These are phyloP conservation scores for Leptographium wingfieldii DNA, from an alignment of 2,329 filamentous ascomycete species.

Conservation along the genomic window DNA sequence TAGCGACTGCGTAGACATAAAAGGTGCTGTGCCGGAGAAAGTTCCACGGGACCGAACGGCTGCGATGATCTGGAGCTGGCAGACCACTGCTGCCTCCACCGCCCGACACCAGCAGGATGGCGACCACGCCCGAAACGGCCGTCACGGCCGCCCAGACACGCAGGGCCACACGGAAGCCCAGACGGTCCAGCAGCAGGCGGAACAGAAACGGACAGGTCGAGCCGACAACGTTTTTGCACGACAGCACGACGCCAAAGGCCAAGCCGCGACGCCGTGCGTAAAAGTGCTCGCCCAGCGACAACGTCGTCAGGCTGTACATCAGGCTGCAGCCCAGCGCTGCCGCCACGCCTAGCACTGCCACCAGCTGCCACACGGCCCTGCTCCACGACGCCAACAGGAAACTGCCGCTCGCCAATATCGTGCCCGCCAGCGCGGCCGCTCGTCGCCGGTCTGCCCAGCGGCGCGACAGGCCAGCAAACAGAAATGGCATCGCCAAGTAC, in stretches of 20 bases:
- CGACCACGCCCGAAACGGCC: neutral
- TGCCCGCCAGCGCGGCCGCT: neutral
- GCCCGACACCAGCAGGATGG: neutral
- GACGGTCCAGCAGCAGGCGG: neutral
- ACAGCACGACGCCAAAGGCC: neutral
- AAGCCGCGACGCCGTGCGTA: neutral
- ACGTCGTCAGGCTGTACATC: slow-evolving; percentile 1
- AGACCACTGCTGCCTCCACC: neutral
- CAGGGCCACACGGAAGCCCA: neutral
- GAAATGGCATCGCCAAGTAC: slow-evolving; percentile 4
- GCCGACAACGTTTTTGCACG: slow-evolving; percentile 4
- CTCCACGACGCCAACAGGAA: slow-evolving; percentile 1
- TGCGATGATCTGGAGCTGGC: too few species aligned
- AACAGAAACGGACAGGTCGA: slow-evolving; percentile 1
- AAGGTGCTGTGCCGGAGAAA: slow-evolving; percentile 1
- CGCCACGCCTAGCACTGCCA: neutral
- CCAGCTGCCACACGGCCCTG: neutral
- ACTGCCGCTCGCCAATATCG: neutral
- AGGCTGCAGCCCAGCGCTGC: slow-evolving; percentile 1
- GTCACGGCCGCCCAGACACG: slow-evolving; percentile 8
- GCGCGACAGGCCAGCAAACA: slow-evolving; percentile 2
- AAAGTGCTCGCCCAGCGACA: slow-evolving; percentile 4
- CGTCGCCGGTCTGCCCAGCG: neutral
- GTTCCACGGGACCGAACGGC: neutral
- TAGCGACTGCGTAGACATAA: slow-evolving; percentile 3